Base-by-base conservation (phyloP, 495 filamentous ascomycete species). In the Podospora fimiseda region DNA sequence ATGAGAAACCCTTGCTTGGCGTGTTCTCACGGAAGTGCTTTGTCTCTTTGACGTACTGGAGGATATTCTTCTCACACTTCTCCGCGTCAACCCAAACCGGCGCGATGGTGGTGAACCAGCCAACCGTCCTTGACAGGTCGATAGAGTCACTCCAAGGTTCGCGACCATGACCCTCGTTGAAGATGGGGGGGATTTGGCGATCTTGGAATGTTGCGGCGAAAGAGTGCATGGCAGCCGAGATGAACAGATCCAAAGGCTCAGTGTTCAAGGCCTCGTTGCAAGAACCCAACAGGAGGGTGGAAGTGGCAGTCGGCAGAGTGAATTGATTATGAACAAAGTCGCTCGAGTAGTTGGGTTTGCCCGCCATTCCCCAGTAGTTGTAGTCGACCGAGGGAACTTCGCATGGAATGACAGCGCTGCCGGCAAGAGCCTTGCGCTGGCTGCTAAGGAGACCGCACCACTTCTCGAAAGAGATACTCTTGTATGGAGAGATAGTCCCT, bases 401-500 rank as follows among this genome's bases (percentile, higher is more conserved):
- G 23, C 38, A 50, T 5, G 46, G 48, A 3, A 49, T 39, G 16
- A 23, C 49, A 8, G 33, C 14, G 18, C 30, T 40, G 0, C 23
- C 19, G 2, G 19, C 30, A 27, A 43, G 15, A 36, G 40, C 13
- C 42, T 39, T 37, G 27, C 50, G 39, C 27, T 46, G 45, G 16
- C 18, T 60, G 43, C 18, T 59, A 62, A 15, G 54, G 56, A 33
- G 66, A 71, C 79, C 78, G 81, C 9, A 60, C 71, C 52, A 51
- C 40, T 43, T 36, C 40, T 79, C 74, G 48, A 80, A 82, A 0
- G 79, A 71, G 16, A 80, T 55, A 5, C 62, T 61, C 1, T 48
- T 59, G 11, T 24, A 45, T 0, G 51, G 20, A 15, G 41, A 16
- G 7, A 54, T 11, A 27, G 39, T 19, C 0, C 71, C 62, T 2